phyloP scores from a whole-genome alignment of 345 rosid genomes.

The Gossypium thurberi region DNA sequence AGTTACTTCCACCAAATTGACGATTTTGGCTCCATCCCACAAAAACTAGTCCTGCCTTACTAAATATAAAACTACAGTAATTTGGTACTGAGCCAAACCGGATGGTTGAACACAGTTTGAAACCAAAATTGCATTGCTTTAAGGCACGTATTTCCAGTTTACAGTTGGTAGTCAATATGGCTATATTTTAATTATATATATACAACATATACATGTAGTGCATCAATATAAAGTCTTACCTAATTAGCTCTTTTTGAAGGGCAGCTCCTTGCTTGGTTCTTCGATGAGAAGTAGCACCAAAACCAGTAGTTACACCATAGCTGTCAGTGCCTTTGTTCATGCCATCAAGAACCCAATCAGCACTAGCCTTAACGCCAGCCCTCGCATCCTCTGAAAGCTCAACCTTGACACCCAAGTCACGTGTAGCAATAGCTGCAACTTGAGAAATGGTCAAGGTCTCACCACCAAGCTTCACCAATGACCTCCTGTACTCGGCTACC shows the following conservation, averaged over 20 bases:
- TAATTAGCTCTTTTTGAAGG: slow-evolving; percentile 65
- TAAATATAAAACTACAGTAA: neutral
- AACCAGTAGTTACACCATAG: slow-evolving; percentile 77
- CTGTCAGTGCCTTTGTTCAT: slow-evolving; percentile 66
- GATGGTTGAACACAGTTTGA: neutral
- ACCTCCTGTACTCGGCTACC: slow-evolving; percentile 65
- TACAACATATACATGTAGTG: neutral
- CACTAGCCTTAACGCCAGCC: slow-evolving; percentile 66
- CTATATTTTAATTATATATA: neutral
- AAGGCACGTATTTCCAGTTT: neutral
- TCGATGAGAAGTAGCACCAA: slow-evolving; percentile 65
- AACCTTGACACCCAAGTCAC: slow-evolving; percentile 27
- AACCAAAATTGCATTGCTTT: neutral
- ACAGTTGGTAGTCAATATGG: neutral
- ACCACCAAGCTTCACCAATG: slow-evolving; percentile 61
- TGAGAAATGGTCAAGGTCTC: slow-evolving; percentile 72
- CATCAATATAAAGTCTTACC: slow-evolving; percentile 27
- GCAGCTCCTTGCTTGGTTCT: slow-evolving; percentile 68
- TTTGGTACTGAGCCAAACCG: neutral
- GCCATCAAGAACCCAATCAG: slow-evolving; percentile 73
- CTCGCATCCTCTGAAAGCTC: slow-evolving; percentile 56
- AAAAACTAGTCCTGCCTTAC: neutral
- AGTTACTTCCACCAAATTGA: too few relatives aligned
- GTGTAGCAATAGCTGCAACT: slow-evolving; percentile 47
- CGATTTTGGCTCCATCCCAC: too few relatives aligned